phyloP scores from a whole-genome alignment of 202 grass and related monocot species.

The Elaeis oleifera region DNA sequence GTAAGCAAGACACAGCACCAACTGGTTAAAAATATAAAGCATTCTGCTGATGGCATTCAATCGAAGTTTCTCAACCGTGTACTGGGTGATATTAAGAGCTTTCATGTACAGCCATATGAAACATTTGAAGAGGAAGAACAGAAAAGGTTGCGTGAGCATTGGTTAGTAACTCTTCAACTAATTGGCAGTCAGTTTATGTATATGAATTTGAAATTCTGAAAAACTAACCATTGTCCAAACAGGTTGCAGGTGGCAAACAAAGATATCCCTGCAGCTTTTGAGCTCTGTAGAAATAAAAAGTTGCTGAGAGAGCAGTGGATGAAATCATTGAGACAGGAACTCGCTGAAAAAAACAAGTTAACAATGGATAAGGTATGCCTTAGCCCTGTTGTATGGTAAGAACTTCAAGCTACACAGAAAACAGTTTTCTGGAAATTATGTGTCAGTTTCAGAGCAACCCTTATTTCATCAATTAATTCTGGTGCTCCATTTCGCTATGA shows the following conservation, averaged over 20 bases:
- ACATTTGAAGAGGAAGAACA: slow-evolving; percentile 40
- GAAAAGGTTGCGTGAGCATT: slow-evolving; percentile 31
- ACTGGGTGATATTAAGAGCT: slow-evolving; percentile 45
- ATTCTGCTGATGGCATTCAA: slow-evolving; percentile 56
- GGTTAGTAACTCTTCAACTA: slow-evolving; percentile 26
- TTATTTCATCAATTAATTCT: too few species aligned
- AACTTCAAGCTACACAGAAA: too few species aligned
- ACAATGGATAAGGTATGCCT: slow-evolving; percentile 36
- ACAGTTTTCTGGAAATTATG: too few species aligned
- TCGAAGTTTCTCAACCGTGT: slow-evolving; percentile 36
- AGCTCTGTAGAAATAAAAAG: slow-evolving; percentile 21
- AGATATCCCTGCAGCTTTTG: slow-evolving; percentile 37
- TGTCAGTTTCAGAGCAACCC: too few species aligned
- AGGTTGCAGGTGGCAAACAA: slow-evolving; percentile 40
- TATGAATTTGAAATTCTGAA: slow-evolving; percentile 13
- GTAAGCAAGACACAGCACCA: slow-evolving; percentile 43
- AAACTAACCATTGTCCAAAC: background rate
- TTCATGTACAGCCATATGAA: slow-evolving; percentile 35
- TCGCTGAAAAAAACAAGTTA: slow-evolving; percentile 31
- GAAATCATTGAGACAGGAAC: slow-evolving; percentile 28
- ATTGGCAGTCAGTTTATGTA: background rate
- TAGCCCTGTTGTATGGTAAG: slow-evolving; percentile 18
- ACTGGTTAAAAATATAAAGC: slow-evolving; percentile 46
- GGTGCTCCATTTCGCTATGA: too few species aligned
- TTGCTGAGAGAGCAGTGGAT: slow-evolving; percentile 18